Percentiles rank a stretch among this genome's conserved stretches.
Evolutionary conservation across 1,139 yeast genomes (phyloP).

Genomic region (Lodderomyces metapsilosis): DNA sequence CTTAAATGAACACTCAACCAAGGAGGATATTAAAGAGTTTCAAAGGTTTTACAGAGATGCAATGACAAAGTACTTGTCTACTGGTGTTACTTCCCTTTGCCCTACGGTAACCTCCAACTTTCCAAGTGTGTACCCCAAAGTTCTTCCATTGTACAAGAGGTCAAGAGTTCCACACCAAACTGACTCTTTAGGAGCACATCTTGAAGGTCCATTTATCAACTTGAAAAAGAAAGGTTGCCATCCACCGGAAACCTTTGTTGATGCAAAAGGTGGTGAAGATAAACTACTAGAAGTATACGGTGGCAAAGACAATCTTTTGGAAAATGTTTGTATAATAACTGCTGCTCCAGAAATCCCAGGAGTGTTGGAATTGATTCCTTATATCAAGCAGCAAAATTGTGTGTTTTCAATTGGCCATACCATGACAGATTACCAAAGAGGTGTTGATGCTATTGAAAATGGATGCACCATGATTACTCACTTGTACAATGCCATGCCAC

Average conservation of each 20-base stretch:
- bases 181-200: slow-evolving; percentile 63
- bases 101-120: slow-evolving; percentile 61
- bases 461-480: slow-evolving; percentile 67
- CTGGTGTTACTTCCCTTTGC: slow-evolving; percentile 61
- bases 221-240: slow-evolving; percentile 61
- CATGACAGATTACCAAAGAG: slow-evolving; percentile 48
- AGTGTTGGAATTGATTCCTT: slow-evolving; percentile 48
- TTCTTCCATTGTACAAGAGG: slow-evolving; percentile 46
- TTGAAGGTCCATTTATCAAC: slow-evolving; percentile 64
- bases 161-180: slow-evolving; percentile 36
- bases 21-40: slow-evolving; percentile 32
- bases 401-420: slow-evolving; percentile 61
- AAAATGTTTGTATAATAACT: slow-evolving; percentile 52
- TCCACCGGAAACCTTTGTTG: slow-evolving; percentile 54
- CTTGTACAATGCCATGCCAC: slow-evolving; percentile 68
- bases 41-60: slow-evolving; percentile 39
- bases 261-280: slow-evolving; percentile 39
- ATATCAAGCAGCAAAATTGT: slow-evolving; percentile 32
- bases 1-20: slow-evolving; percentile 33
- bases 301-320: slow-evolving; percentile 34
- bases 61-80: slow-evolving; percentile 47
- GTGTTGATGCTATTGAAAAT: slow-evolving; percentile 45
- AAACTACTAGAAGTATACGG: slow-evolving; percentile 49
- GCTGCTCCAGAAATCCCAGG: slow-evolving; percentile 66
- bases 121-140: slow-evolving; percentile 51